These are phyloP conservation scores for Marvania coccoides DNA, from an alignment of 139 green algal species.

Conservation along the genomic window DNA sequence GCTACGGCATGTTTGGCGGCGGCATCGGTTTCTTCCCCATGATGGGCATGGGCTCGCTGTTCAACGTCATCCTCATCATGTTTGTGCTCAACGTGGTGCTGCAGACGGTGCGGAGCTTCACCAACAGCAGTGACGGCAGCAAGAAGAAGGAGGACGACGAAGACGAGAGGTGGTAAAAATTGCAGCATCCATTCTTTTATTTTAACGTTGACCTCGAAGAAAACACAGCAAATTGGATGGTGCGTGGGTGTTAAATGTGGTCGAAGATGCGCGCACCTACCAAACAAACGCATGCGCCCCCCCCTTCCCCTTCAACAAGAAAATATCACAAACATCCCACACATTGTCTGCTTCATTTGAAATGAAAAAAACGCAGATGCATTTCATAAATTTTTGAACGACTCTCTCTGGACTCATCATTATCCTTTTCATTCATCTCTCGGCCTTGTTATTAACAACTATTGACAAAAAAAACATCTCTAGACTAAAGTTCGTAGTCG, in stretches of 20 bases:
- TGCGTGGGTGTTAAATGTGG: not conserved
- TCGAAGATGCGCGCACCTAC: not conserved
- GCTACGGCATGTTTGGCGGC: slow-evolving; percentile 27
- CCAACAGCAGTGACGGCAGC: not conserved
- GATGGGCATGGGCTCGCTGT: slow-evolving; percentile 22
- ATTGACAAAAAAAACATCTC: no score
- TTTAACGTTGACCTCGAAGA: no score
- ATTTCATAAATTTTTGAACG: no score
- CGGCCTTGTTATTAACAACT: no score
- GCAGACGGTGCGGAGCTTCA: not conserved
- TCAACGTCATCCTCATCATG: slow-evolving; percentile 31
- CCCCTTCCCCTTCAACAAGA: not conserved
- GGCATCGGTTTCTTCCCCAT: slow-evolving; percentile 21
- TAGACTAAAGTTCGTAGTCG: slow-evolving; percentile 26
- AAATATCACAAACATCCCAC: no score
- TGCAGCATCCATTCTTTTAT: not conserved
- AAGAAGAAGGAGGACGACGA: slow-evolving; percentile 3
- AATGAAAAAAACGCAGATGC: not conserved
- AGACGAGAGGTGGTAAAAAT: slow-evolving; percentile 3
- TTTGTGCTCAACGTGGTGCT: slow-evolving; percentile 18
- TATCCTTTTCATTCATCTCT: no score
- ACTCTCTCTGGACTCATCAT: no score
- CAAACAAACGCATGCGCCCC: not conserved
- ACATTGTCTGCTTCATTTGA: not conserved
- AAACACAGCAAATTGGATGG: no score